Evolutionary conservation across 805 yeast genomes (phyloP).

Genomic region (Deakozyma indianensis): DNA sequence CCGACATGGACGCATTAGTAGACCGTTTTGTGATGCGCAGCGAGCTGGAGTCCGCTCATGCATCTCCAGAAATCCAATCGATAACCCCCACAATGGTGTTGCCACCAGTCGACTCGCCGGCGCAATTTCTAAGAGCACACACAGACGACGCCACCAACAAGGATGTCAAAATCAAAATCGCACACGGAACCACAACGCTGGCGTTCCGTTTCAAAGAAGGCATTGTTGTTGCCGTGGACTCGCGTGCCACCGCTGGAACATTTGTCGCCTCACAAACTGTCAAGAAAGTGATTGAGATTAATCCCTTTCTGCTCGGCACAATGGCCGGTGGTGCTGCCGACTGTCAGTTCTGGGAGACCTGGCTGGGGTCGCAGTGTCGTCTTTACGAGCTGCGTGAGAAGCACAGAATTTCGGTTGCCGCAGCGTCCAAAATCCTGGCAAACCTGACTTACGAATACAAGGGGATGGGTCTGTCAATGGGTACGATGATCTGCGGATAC

Average conservation of each 20-base stretch:
- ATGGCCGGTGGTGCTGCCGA: slow-evolving; percentile 99
- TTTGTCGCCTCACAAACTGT: slow-evolving; percentile 98
- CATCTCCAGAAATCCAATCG: slow-evolving; percentile 1
- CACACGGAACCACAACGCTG: slow-evolving; percentile 97
- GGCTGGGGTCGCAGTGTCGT: slow-evolving; percentile 96
- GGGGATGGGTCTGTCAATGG: slow-evolving; percentile 98
- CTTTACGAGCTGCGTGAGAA: slow-evolving; percentile 88
- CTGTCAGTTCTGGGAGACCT: slow-evolving; percentile 98
- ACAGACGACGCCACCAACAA: slow-evolving; percentile 90
- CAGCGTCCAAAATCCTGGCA: slow-evolving; percentile 86
- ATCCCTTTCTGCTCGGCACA: slow-evolving; percentile 88
- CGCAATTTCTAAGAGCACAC: slow-evolving; percentile 91
- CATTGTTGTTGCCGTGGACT: slow-evolving; percentile 88
- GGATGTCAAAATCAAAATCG: slow-evolving; percentile 88
- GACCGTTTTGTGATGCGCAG: neutral
- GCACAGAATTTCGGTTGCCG: slow-evolving; percentile 89
- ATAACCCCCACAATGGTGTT: slow-evolving; percentile 47
- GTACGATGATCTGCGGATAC: slow-evolving; percentile 97
- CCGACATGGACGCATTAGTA: neutral
- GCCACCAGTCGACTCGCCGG: slow-evolving; percentile 80
- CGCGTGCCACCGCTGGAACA: slow-evolving; percentile 94
- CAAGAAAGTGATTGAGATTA: slow-evolving; percentile 91
- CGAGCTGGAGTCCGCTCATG: neutral
- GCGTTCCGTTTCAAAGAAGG: slow-evolving; percentile 96
- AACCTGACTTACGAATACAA: slow-evolving; percentile 87